A percentile compares a stretch with the other conserved stretches of the same genome.
phyloP scores from a whole-genome alignment of 352 stramenopile genomes.

The Globisporangium cystogenes region DNA sequence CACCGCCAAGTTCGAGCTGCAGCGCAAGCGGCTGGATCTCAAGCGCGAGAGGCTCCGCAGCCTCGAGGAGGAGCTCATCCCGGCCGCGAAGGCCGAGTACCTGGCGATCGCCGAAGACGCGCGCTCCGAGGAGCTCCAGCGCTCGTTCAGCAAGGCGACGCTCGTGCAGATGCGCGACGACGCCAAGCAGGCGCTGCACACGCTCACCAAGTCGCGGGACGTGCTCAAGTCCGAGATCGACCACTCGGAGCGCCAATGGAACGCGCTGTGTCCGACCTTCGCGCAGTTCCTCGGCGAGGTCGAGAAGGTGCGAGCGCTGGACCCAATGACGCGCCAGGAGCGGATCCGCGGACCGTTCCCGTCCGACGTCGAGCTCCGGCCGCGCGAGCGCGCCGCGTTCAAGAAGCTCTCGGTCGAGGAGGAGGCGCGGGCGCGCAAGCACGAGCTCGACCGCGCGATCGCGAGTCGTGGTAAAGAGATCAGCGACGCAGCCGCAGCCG shows the following conservation, averaged over 20 bases:
- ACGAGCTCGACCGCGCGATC: conserved; percentile 60
- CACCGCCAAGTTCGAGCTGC: conserved; percentile 55
- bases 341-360: conserved; percentile 60
- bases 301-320: conserved; percentile 37
- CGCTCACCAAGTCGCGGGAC: conserved; percentile 45
- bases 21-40: conserved; percentile 34
- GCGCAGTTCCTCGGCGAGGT: conserved; percentile 63
- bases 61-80: conserved; percentile 48
- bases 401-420: conserved; percentile 83
- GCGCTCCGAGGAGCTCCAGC: conserved; percentile 57
- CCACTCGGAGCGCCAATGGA: conserved; percentile 38
- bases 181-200: conserved; percentile 47
- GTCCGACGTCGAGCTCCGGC: conserved; percentile 37
- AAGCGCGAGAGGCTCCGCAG: conserved; percentile 32
- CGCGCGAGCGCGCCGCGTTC: conserved; percentile 46
- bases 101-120: conserved; percentile 66
- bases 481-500: conserved; percentile 5
- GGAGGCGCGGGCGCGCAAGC: conserved; percentile 50
- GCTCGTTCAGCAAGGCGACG: conserved; percentile 51
- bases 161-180: conserved; percentile 62
- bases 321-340: conserved; percentile 20
- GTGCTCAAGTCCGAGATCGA: conserved; percentile 38
- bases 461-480: conserved; percentile 54
- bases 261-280: conserved; percentile 38
- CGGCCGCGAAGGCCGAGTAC: conserved; percentile 71